A percentile compares a stretch with the other conserved stretches of the same genome.
phyloP scores from a whole-genome alignment of 106 monocot species.

The Dioscorea dumetorum region DNA sequence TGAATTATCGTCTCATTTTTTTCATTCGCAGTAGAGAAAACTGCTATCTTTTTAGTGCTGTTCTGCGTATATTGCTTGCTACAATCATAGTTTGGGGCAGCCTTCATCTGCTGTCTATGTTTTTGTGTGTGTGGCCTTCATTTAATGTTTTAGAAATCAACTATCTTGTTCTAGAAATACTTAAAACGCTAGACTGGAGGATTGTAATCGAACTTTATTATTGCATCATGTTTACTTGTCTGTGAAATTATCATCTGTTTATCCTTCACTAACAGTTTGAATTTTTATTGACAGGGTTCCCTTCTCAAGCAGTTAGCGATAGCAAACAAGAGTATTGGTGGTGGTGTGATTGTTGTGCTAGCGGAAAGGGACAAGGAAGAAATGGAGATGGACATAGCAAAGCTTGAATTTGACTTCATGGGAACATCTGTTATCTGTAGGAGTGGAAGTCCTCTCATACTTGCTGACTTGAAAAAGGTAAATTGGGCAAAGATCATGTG shows the following conservation, averaged over 20 bases:
- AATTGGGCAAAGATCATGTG: not conserved
- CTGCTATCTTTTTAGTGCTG: too few relatives aligned
- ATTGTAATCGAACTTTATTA: too few relatives aligned
- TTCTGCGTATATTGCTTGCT: too few relatives aligned
- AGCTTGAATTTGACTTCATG: slow-evolving; percentile 97
- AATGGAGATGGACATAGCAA: slow-evolving; percentile 95
- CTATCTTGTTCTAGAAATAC: too few relatives aligned
- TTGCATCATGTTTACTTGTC: not conserved
- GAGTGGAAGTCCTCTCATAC: slow-evolving; percentile 92
- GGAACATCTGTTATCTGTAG: slow-evolving; percentile 94
- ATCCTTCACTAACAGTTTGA: not conserved
- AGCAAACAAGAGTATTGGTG: slow-evolving; percentile 91
- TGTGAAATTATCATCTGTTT: not conserved
- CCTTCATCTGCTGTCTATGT: too few relatives aligned
- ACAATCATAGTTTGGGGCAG: too few relatives aligned
- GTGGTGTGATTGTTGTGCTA: slow-evolving; percentile 82
- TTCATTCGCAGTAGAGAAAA: too few relatives aligned
- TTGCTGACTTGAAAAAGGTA: slow-evolving; percentile 95
- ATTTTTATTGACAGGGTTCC: slow-evolving; percentile 41
- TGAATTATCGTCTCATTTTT: too few relatives aligned
- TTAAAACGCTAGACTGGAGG: too few relatives aligned
- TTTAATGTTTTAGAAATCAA: too few relatives aligned
- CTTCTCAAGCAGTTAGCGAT: slow-evolving; percentile 90
- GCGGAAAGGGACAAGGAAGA: slow-evolving; percentile 96
- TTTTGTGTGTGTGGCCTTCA: too few relatives aligned